Evolutionary conservation across 176 grass and related monocot species (phyloP).

Genomic region (Rhynchospora pubera): DNA sequence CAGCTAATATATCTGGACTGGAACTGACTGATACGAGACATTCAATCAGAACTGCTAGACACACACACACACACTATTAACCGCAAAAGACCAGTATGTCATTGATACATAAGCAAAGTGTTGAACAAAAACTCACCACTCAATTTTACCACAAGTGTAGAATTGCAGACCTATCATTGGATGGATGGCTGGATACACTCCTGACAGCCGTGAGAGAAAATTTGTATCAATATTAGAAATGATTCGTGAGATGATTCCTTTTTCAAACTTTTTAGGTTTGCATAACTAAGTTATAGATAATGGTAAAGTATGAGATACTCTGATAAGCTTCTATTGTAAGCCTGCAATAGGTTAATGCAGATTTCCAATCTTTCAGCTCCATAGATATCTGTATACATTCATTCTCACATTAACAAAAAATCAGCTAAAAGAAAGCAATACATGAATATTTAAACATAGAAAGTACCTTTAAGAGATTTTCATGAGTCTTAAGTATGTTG

Average conservation of each 20-base stretch:
- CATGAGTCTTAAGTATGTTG: slow-evolving; percentile 59
- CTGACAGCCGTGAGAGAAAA: slow-evolving; percentile 18
- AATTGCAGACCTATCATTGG: slow-evolving; percentile 83
- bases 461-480: slow-evolving; percentile 83
- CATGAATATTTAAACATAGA: slow-evolving; percentile 1
- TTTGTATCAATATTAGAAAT: background rate
- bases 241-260: background rate
- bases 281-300: background rate
- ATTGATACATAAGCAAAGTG: slow-evolving; percentile 17
- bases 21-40: background rate
- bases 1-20: background rate
- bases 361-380: slow-evolving; percentile 74
- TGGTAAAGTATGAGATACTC: slow-evolving; percentile 42
- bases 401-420: slow-evolving; percentile 1
- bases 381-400: slow-evolving; percentile 55
- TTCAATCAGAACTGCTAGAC: no score
- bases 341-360: slow-evolving; percentile 67
- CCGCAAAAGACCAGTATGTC: background rate
- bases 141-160: slow-evolving; percentile 78
- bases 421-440: background rate
- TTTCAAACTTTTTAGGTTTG: background rate
- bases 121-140: slow-evolving; percentile 46
- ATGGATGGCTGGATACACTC: slow-evolving; percentile 76
- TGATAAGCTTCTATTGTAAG: slow-evolving; percentile 79
- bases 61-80: no score